phyloP scores from a whole-genome alignment of 2,329 filamentous ascomycete genomes.

The Hypoxylon sp. region DNA sequence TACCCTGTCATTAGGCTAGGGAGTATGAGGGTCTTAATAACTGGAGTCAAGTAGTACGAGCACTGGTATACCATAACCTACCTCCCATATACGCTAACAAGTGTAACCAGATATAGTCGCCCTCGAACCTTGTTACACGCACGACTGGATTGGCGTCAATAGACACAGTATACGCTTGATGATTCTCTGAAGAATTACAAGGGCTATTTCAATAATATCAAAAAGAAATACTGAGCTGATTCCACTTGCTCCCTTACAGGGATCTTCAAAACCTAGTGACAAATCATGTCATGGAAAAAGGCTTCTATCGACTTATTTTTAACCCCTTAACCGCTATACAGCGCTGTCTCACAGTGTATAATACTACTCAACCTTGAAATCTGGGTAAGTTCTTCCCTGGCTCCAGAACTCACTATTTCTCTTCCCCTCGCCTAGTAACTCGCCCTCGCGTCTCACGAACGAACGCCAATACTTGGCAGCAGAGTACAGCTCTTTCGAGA shows the following conservation, averaged over 20 bases:
- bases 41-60: background rate
- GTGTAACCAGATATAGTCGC: background rate
- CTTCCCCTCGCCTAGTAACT: background rate
- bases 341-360: too few relatives aligned
- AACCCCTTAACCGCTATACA: background rate
- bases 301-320: background rate
- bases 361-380: conserved; percentile 10
- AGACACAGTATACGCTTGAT: background rate
- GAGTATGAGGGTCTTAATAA: background rate
- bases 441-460: conserved; percentile 9
- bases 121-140: background rate
- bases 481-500: conserved; percentile 1
- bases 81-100: background rate
- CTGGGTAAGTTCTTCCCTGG: background rate
- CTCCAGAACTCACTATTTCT: conserved; percentile 14
- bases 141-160: too few relatives aligned
- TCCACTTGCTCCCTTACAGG: background rate
- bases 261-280: background rate
- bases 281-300: background rate
- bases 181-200: background rate
- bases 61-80: background rate
- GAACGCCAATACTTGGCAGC: background rate
- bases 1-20: too few relatives aligned
- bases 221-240: background rate
- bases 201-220: background rate